phyloP scores from a whole-genome alignment of 2,329 filamentous ascomycete genomes.

The Neopestalotiopsis clavispora region DNA sequence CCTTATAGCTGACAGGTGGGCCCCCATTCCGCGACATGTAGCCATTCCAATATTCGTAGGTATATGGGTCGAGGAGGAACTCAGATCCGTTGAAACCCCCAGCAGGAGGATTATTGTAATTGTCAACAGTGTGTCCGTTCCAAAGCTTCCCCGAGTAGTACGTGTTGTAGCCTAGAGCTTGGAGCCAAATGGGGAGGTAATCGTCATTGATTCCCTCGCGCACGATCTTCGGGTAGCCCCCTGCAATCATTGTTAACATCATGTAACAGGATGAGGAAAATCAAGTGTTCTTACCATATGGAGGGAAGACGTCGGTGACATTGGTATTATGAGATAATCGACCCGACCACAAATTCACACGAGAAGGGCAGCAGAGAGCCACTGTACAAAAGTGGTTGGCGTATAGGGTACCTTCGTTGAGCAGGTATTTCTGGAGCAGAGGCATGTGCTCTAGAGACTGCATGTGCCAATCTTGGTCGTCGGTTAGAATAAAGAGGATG shows the following conservation, averaged over 20 bases:
- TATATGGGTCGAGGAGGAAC: slow-evolving; percentile 65
- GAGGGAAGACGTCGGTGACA: slow-evolving; percentile 56
- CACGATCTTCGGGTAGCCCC: slow-evolving; percentile 58
- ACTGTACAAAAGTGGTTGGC: slow-evolving; percentile 62
- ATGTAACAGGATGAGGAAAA: neutral
- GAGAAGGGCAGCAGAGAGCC: slow-evolving; percentile 60
- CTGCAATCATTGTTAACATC: neutral
- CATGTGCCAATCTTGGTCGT: slow-evolving; percentile 65
- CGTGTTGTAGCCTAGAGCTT: slow-evolving; percentile 59
- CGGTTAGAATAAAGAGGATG: slow-evolving; percentile 64
- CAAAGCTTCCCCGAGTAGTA: slow-evolving; percentile 64
- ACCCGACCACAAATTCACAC: slow-evolving; percentile 64
- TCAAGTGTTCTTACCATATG: slow-evolving; percentile 48
- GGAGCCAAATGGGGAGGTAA: slow-evolving; percentile 62
- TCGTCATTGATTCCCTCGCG: slow-evolving; percentile 57
- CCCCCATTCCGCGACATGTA: slow-evolving; percentile 62
- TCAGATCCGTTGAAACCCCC: slow-evolving; percentile 43
- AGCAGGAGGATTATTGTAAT: slow-evolving; percentile 48
- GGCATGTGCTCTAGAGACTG: slow-evolving; percentile 47
- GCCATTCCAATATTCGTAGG: slow-evolving; percentile 67
- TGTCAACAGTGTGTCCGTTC: slow-evolving; percentile 50
- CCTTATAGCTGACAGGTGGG: slow-evolving; percentile 57
- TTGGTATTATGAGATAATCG: slow-evolving; percentile 67
- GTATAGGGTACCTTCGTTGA: slow-evolving; percentile 57
- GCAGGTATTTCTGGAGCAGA: slow-evolving; percentile 41